Evolutionary conservation across 2,329 filamentous ascomycete species (phyloP).

Genomic region (Phialemonium atrogriseum): DNA sequence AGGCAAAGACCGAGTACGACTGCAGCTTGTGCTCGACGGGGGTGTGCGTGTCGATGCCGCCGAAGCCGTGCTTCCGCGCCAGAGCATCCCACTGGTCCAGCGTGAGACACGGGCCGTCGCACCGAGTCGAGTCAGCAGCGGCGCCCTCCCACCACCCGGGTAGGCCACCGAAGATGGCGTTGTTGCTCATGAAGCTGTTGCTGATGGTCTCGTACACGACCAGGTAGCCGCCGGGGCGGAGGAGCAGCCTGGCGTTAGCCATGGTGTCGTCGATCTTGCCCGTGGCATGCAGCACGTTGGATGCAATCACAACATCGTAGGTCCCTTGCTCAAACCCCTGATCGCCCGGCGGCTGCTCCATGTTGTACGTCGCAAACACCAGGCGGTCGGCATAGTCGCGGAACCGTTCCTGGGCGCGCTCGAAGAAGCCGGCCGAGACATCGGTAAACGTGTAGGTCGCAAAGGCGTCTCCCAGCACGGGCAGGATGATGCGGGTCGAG

Average conservation of each 20-base stretch:
- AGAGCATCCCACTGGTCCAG: neutral
- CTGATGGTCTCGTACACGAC: constrained; percentile 8
- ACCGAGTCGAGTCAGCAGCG: too few species aligned
- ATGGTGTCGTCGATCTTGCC: constrained; percentile 14
- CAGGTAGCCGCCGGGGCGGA: constrained; percentile 27
- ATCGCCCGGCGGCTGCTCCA: constrained; percentile 17
- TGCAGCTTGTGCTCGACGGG: neutral
- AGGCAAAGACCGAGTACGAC: neutral
- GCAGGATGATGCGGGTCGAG: constrained; percentile 15
- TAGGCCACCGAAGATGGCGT: neutral
- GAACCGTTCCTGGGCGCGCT: constrained; percentile 22
- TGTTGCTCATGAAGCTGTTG: neutral
- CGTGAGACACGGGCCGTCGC: too few species aligned
- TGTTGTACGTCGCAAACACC: constrained; percentile 21
- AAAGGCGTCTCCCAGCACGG: constrained; percentile 7
- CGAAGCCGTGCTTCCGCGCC: neutral
- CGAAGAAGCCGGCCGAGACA: constrained; percentile 29
- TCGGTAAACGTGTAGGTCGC: constrained; percentile 33
- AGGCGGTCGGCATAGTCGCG: constrained; percentile 18
- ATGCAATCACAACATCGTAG: constrained; percentile 25
- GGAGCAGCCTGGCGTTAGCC: constrained; percentile 12
- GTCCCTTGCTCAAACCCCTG: constrained; percentile 23
- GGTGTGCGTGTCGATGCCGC: neutral
- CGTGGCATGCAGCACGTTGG: constrained; percentile 24
- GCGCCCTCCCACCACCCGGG: neutral